Conservation (phyloP, 2,329 filamentous ascomycete species). For the Colletotrichum liaoningense region DNA sequence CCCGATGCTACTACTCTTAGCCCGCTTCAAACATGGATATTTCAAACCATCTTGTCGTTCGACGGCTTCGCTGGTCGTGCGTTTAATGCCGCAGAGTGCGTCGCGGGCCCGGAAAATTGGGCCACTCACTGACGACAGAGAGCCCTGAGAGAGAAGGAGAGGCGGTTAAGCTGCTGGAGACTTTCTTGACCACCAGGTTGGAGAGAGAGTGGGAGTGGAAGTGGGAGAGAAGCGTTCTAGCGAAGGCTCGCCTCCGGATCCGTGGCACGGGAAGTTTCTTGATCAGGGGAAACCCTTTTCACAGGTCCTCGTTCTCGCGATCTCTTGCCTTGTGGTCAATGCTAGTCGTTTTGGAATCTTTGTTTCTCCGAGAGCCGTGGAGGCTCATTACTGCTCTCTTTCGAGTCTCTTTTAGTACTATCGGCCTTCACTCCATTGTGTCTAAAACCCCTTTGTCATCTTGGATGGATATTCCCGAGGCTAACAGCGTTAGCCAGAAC, state of each 20-base stretch:
- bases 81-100: constrained; percentile 33
- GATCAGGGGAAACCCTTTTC: constrained; percentile 15
- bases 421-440: not conserved
- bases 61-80: constrained; percentile 34
- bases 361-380: constrained; percentile 12
- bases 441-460: not conserved
- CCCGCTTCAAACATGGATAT: constrained; percentile 31
- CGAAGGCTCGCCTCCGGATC: constrained; percentile 6
- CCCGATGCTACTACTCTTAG: constrained; percentile 25
- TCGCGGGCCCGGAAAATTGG: constrained; percentile 12
- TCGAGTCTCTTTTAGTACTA: not conserved
- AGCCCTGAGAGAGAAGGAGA: not conserved
- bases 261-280: constrained; percentile 23
- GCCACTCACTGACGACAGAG: not conserved
- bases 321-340: not conserved
- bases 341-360: constrained; percentile 6
- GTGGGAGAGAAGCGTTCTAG: not conserved
- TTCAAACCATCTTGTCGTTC: constrained; percentile 34
- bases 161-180: not conserved
- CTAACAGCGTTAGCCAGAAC: not conserved
- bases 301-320: constrained; percentile 3
- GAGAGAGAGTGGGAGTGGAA: no score
- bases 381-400: not conserved
- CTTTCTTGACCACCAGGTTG: no score
- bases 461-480: not conserved